phyloP scores from a whole-genome alignment of 148 eudicot species.

The Rhododendron henanense region DNA sequence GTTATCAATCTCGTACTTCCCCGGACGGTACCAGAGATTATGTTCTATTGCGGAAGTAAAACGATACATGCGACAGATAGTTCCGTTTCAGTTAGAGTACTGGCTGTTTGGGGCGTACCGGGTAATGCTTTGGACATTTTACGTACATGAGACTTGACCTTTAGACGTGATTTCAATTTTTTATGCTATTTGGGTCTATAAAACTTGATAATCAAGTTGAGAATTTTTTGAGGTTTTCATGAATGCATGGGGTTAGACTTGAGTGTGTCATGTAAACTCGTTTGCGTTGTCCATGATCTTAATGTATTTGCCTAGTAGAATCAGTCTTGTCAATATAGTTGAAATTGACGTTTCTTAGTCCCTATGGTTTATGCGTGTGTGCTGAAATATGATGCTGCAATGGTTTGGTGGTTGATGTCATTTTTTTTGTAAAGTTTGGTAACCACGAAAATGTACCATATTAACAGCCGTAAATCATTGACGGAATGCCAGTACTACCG shows the following conservation, averaged over 20 bases:
- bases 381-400: neutral
- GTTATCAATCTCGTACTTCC: neutral
- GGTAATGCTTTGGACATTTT: neutral
- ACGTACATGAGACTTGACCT: neutral
- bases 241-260: neutral
- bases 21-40: neutral
- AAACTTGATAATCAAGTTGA: neutral
- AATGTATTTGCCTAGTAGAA: neutral
- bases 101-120: neutral
- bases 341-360: neutral
- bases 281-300: neutral
- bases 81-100: neutral
- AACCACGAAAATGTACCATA: neutral
- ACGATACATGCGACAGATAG: neutral
- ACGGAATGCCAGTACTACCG: neutral
- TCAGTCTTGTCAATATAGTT: neutral
- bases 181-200: neutral
- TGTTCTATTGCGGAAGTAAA: neutral
- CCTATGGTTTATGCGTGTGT: neutral
- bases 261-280: neutral
- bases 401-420: neutral
- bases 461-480: neutral
- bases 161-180: neutral
- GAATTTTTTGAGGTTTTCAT: neutral
- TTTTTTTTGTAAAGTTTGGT: neutral